Percentiles rank a stretch among this genome's conserved stretches.
These are phyloP conservation scores for Basidioascus undulatus DNA, from an alignment of 768 basidiomycete genomes.

Conservation along the genomic window DNA sequence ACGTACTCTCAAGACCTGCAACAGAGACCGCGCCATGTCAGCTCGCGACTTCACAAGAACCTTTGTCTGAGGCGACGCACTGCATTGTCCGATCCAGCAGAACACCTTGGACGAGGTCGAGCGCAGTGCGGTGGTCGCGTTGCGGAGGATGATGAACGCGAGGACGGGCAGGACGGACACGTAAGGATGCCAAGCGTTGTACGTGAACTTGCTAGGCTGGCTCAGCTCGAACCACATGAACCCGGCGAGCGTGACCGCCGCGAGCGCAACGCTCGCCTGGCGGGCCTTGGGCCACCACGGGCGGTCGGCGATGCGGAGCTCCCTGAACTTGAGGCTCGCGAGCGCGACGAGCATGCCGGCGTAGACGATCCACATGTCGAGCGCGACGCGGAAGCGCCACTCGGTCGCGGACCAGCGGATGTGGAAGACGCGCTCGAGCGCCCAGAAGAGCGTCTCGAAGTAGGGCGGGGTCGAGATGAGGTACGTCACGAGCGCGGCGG, in stretches of 20 bases:
- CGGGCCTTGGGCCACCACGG: constrained; percentile 34
- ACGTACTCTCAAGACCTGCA: too few relatives aligned
- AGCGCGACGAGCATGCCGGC: constrained; percentile 59
- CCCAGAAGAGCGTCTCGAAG: constrained; percentile 36
- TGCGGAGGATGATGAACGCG: constrained; percentile 50
- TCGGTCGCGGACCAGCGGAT: constrained; percentile 68
- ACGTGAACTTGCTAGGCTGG: constrained; percentile 55
- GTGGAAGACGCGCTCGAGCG: constrained; percentile 38
- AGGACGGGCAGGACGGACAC: constrained; percentile 57
- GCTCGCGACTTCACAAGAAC: too few relatives aligned
- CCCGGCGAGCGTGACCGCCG: constrained; percentile 37
- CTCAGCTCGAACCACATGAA: constrained; percentile 60
- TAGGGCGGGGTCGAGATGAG: constrained; percentile 41
- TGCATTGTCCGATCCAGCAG: constrained; percentile 55
- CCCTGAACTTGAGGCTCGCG: constrained; percentile 47
- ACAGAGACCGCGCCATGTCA: too few relatives aligned
- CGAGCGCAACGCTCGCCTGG: constrained; percentile 27
- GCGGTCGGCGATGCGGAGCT: constrained; percentile 43
- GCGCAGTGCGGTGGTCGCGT: constrained; percentile 43
- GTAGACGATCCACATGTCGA: constrained; percentile 77
- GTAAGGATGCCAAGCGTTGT: constrained; percentile 67
- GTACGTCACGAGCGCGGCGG: constrained; percentile 35
- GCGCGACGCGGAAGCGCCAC: constrained; percentile 67
- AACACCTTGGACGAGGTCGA: constrained; percentile 44
- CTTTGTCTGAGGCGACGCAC: too few relatives aligned